Conservation (phyloP, 2,329 filamentous ascomycete species). For the Exophiala bonariae region DNA sequence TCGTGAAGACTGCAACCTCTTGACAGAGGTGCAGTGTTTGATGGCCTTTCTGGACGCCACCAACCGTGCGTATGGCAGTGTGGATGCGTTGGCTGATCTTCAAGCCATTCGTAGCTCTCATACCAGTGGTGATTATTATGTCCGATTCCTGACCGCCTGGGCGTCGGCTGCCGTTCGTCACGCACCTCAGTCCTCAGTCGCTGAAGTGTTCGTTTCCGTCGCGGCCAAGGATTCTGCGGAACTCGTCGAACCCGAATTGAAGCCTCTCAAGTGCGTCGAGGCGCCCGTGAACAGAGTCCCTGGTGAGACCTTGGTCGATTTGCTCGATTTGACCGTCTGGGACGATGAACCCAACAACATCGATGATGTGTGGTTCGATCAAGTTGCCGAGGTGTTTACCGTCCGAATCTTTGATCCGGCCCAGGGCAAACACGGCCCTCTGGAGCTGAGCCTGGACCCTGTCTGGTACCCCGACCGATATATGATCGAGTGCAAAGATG, state of each 20-base stretch:
- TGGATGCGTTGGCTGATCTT: slow-evolving; percentile 50
- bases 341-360: slow-evolving; percentile 39
- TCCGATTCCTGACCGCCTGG: slow-evolving; percentile 53
- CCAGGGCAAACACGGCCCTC: slow-evolving; percentile 33
- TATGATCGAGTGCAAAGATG: slow-evolving; percentile 50
- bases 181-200: slow-evolving; percentile 41
- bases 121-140: slow-evolving; percentile 27
- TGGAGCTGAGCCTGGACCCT: slow-evolving; percentile 54
- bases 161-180: slow-evolving; percentile 44
- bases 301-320: slow-evolving; percentile 53
- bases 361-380: slow-evolving; percentile 49
- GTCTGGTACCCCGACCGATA: slow-evolving; percentile 62
- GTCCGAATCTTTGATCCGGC: slow-evolving; percentile 43
- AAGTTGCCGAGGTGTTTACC: slow-evolving; percentile 56
- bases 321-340: slow-evolving; percentile 55
- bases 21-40: slow-evolving; percentile 60
- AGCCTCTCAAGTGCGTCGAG: slow-evolving; percentile 40
- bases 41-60: slow-evolving; percentile 63
- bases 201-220: slow-evolving; percentile 48
- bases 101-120: slow-evolving; percentile 38
- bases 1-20: slow-evolving; percentile 42
- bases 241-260: slow-evolving; percentile 30
- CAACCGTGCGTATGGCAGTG: slow-evolving; percentile 59
- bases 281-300: slow-evolving; percentile 38
- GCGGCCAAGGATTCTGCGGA: slow-evolving; percentile 38